These are phyloP conservation scores for Tetrahymena thermophila DNA, from an alignment of 73 alveolate genomes.

Conservation along the genomic window DNA sequence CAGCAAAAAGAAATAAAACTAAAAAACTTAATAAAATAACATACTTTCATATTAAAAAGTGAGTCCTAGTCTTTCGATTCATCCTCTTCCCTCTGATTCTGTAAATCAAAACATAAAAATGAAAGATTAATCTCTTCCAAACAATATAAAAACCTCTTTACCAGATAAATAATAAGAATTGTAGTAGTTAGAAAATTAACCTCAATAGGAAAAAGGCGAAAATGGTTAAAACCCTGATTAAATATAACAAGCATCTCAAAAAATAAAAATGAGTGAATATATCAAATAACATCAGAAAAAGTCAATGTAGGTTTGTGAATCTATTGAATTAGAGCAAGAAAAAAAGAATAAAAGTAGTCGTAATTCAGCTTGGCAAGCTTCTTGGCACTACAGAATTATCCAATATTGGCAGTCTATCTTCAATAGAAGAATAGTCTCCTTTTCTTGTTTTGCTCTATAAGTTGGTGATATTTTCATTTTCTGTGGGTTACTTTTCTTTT, in stretches of 20 bases:
- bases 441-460: not conserved
- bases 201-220: not conserved
- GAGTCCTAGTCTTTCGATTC: not conserved
- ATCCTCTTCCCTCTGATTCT: not conserved
- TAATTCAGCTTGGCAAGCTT: not conserved
- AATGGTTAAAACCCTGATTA: no score
- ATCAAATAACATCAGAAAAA: not conserved
- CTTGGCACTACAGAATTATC: not conserved
- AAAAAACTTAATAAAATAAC: no score
- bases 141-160: not conserved
- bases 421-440: not conserved
- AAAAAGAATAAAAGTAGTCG: not conserved
- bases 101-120: no score
- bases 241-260: not conserved
- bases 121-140: not conserved
- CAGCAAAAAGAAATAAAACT: not conserved
- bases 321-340: not conserved
- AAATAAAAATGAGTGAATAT: not conserved
- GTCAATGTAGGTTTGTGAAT: not conserved
- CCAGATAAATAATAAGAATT: not conserved
- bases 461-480: not conserved
- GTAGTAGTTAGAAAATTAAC: not conserved
- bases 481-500: not conserved
- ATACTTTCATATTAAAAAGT: not conserved
- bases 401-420: not conserved